Evolutionary conservation across 495 filamentous ascomycete genomes (phyloP), one percentile per base, ranked within the genome.

Genomic region (Aspergillus sclerotiicarbonarius): DNA sequence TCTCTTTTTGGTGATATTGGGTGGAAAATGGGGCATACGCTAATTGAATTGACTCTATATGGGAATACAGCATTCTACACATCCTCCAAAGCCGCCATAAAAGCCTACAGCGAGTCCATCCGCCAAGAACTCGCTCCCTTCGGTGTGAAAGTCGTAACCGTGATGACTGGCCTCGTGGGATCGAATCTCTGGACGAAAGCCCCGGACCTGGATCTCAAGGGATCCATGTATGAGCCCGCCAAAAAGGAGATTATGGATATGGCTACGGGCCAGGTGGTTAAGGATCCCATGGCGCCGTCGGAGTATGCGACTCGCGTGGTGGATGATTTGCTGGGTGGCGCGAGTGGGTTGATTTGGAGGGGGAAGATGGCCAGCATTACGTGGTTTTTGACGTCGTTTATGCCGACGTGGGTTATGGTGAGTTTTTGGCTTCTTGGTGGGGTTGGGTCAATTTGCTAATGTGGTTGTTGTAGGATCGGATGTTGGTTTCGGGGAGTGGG

Each of bases 91-190:
- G 79, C 72, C 53, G 80, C 82, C 50, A 67, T 84, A 4, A 67
- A 61, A 8, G 68, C 71, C 2, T 80, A 80, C 58, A 76, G 77
- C 39, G 79, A 83, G 51, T 77, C 79, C 4, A 60, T 85, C 16
- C 76, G 81, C 12, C 60, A 82, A 21, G 82, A 84, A 57, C 71
- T 85, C 33, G 74, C 71, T 52, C 81, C 81, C 0, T 78, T 83
- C 12, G 79, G 74, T 18, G 77, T 84, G 19, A 78, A 77, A 56
- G 83, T 84, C 53, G 74, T 80, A 68, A 76, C 76, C 3, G 71
- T 80, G 58, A 74, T 61, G 49, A 57, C 32, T 20, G 59, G 59
- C 15, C 30, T 45, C 19, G 54, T 61, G 15, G 29, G 20, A 8
- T 35, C 53, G 25, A 45, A 48, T 2, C 47, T 56, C 16, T 45